These are phyloP conservation scores for Pestalotiopsis sp. DNA, from an alignment of 2,329 filamentous ascomycete genomes.

Conservation along the genomic window DNA sequence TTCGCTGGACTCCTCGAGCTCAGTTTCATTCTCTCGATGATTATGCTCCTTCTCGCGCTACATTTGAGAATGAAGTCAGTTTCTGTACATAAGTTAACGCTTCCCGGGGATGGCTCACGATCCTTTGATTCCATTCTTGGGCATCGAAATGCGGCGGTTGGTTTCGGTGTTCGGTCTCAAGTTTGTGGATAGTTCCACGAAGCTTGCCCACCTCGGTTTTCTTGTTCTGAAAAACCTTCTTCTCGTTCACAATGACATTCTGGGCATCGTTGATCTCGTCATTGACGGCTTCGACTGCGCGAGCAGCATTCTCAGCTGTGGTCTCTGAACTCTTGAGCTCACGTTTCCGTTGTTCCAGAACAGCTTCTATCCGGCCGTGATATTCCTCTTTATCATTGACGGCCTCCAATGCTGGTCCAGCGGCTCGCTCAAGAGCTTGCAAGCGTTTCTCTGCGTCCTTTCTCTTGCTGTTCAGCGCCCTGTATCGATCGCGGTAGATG, in stretches of 20 bases:
- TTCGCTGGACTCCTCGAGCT: conserved; percentile 36
- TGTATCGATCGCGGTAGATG: conserved; percentile 49
- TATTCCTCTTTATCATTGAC: conserved; percentile 75
- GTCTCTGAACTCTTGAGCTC: conserved; percentile 57
- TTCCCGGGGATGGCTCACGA: conserved; percentile 54
- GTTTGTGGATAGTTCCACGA: conserved; percentile 59
- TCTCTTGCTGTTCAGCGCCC: conserved; percentile 56
- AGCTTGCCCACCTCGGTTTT: conserved; percentile 39
- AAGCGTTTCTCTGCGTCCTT: conserved; percentile 60
- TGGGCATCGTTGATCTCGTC: conserved; percentile 47
- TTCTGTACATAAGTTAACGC: not conserved
- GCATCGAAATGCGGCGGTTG: conserved; percentile 69
- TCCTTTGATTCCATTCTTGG: conserved; percentile 70
- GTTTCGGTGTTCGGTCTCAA: conserved; percentile 66
- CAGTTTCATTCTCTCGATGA: conserved; percentile 52
- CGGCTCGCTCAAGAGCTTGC: conserved; percentile 57
- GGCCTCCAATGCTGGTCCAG: conserved; percentile 69
- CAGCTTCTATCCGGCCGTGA: conserved; percentile 54
- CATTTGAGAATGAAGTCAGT: not conserved
- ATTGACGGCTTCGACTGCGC: conserved; percentile 35
- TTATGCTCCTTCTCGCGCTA: conserved; percentile 65
- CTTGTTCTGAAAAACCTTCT: conserved; percentile 49
- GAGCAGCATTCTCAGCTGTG: conserved; percentile 46
- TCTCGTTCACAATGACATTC: conserved; percentile 52
- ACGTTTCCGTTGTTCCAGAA: conserved; percentile 56